Conservation (phyloP, 2,329 filamentous ascomycete species). For the Dendrostoma leiphaemia region DNA sequence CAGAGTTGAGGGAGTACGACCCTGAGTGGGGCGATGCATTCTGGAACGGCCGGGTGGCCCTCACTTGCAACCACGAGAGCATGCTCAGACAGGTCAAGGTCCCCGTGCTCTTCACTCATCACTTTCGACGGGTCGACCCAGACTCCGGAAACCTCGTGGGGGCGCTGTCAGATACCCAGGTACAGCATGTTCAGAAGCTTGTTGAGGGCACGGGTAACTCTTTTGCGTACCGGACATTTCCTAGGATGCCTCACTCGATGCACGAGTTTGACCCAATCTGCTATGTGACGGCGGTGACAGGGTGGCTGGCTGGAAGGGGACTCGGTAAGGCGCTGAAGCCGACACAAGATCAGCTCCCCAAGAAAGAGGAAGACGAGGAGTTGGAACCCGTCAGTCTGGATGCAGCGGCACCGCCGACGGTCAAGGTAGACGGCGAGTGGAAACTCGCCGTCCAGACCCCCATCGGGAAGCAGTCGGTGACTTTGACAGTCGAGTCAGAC, state of each 20-base stretch:
- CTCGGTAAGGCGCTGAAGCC: slow-evolving; percentile 12
- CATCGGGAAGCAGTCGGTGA: slow-evolving; percentile 5
- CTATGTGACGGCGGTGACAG: slow-evolving; percentile 16
- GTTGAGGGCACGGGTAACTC: slow-evolving; percentile 16
- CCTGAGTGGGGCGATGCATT: slow-evolving; percentile 18
- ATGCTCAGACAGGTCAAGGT: slow-evolving; percentile 21
- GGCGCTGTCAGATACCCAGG: slow-evolving; percentile 13
- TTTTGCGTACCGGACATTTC: slow-evolving; percentile 16
- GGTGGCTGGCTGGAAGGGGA: slow-evolving; percentile 15
- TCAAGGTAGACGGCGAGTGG: slow-evolving; percentile 8
- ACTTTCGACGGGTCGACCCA: slow-evolving; percentile 16
- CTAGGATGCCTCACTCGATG: slow-evolving; percentile 19
- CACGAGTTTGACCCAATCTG: slow-evolving; percentile 16
- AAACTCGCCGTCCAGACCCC: slow-evolving; percentile 2
- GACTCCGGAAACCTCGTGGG: slow-evolving; percentile 12
- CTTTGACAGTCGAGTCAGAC: slow-evolving; percentile 3
- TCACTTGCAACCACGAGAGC: slow-evolving; percentile 18
- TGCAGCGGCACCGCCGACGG: neutral
- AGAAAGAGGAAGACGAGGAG: neutral
- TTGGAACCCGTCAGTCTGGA: neutral
- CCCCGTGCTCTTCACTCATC: slow-evolving; percentile 20
- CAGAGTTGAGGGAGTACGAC: slow-evolving; percentile 19
- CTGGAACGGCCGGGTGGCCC: slow-evolving; percentile 10
- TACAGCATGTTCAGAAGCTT: slow-evolving; percentile 12
- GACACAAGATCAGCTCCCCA: neutral